Evolutionary conservation across 305 asterid species (phyloP).

Genomic region (Rubia occidens): DNA sequence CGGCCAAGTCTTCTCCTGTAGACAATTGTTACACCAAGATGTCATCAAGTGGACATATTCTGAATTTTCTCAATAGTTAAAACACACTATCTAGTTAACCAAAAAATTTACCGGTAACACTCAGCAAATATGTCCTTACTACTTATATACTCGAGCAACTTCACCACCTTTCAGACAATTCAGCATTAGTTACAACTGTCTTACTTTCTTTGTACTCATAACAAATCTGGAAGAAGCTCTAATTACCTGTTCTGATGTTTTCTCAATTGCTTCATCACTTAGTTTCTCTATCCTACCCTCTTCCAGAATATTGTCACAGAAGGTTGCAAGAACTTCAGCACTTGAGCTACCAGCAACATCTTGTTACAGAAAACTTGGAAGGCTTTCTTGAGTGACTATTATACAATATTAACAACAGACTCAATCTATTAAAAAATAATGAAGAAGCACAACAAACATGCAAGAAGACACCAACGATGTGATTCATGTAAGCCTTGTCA

Average conservation of each 20-base stretch:
- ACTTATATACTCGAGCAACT: constrained; percentile 80
- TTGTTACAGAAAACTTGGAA: constrained; percentile 88
- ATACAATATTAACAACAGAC: constrained; percentile 10
- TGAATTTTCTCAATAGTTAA: background rate
- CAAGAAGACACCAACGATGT: too few species aligned
- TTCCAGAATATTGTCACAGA: constrained; percentile 86
- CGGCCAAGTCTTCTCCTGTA: constrained; percentile 93
- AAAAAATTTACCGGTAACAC: constrained; percentile 57
- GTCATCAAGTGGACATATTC: background rate
- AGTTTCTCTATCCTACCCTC: constrained; percentile 86
- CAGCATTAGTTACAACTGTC: constrained; percentile 16
- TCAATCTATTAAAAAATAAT: constrained; percentile 7
- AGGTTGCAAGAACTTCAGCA: constrained; percentile 91
- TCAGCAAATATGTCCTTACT: constrained; percentile 96
- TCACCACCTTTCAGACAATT: constrained; percentile 59
- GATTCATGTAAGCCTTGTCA: too few species aligned
- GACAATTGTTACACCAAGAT: background rate
- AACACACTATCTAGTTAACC: constrained; percentile 2
- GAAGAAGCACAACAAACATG: too few species aligned
- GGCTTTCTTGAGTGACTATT: constrained; percentile 90
- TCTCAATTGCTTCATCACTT: constrained; percentile 94
- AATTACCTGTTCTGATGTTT: constrained; percentile 80
- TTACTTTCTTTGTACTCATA: background rate
- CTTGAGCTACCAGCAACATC: constrained; percentile 96
- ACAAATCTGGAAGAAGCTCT: constrained; percentile 3